phyloP scores from a whole-genome alignment of 202 grass and related monocot genomes.

The Miscanthus sacchariflorus region DNA sequence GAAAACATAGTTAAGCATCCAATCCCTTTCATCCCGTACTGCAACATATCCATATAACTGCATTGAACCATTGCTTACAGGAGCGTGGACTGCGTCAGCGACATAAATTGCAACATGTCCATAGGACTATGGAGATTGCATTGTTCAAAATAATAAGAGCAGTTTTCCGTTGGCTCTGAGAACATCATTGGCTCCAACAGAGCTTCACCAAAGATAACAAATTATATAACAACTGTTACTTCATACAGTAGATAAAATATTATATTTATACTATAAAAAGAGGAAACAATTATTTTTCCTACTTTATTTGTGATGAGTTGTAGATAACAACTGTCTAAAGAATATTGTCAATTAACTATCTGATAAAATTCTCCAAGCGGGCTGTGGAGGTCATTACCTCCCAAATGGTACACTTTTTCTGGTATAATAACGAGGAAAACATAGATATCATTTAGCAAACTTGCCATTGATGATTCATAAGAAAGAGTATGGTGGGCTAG shows the following conservation, averaged over 20 bases:
- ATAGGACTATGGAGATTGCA: not conserved
- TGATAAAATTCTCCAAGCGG: too few species aligned
- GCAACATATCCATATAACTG: constrained; percentile 9
- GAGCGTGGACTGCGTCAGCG: not conserved
- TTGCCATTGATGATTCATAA: too few species aligned
- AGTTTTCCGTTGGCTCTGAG: not conserved
- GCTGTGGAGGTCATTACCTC: too few species aligned
- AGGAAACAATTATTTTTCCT: not conserved
- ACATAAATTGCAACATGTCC: not conserved
- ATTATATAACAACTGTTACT: not conserved
- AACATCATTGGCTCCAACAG: constrained; percentile 14
- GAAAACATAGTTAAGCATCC: not conserved
- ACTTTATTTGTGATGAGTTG: too few species aligned
- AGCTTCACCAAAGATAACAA: not conserved
- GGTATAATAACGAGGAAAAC: too few species aligned
- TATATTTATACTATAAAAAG: not conserved
- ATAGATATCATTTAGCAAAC: too few species aligned
- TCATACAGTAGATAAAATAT: not conserved
- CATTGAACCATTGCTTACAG: not conserved
- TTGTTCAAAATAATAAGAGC: not conserved
- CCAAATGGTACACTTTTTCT: too few species aligned
- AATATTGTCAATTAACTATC: too few species aligned
- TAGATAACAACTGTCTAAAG: too few species aligned
- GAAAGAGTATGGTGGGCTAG: too few species aligned
- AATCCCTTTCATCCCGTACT: not conserved